A percentile compares a stretch with the other conserved stretches of the same genome.
Evolutionary conservation across 306 rosid genomes (phyloP).

Genomic region (Gastrolobium bilobum): DNA sequence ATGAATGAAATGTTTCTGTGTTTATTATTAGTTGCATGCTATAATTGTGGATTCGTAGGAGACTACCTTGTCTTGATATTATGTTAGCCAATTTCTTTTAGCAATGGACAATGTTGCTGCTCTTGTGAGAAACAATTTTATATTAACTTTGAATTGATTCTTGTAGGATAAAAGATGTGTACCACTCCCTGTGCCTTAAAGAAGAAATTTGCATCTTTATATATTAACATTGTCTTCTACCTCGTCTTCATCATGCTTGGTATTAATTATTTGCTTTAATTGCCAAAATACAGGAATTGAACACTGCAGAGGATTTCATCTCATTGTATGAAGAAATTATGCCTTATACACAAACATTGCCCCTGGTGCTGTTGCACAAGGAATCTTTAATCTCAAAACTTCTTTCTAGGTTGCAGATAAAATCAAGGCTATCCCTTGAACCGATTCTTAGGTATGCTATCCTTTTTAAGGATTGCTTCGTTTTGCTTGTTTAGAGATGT

Average conservation of each 20-base stretch:
- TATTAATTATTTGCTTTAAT: slow-evolving; percentile 19
- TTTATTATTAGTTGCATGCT: background rate
- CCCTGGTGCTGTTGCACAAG: slow-evolving; percentile 80
- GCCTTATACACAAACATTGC: slow-evolving; percentile 77
- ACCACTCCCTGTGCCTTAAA: background rate
- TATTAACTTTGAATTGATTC: background rate
- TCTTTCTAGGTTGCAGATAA: slow-evolving; percentile 72
- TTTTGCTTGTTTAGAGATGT: slow-evolving; percentile 38
- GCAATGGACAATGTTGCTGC: background rate
- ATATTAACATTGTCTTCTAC: background rate
- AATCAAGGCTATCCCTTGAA: slow-evolving; percentile 88
- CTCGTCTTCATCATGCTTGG: background rate
- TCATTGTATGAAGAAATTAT: slow-evolving; percentile 75
- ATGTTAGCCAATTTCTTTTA: background rate
- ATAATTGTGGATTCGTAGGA: background rate
- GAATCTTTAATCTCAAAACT: slow-evolving; percentile 71
- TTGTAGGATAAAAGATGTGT: background rate
- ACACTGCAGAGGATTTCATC: slow-evolving; percentile 92
- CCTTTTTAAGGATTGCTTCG: slow-evolving; percentile 17
- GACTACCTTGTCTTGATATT: slow-evolving; percentile 2
- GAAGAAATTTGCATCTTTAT: background rate
- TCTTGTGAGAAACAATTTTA: slow-evolving; percentile 1
- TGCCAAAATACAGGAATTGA: slow-evolving; percentile 72
- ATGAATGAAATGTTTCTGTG: background rate
- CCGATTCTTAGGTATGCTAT: slow-evolving; percentile 78